phyloP scores from a whole-genome alignment of 108 stramenopile genomes.

The Parietichytrium sp. region DNA sequence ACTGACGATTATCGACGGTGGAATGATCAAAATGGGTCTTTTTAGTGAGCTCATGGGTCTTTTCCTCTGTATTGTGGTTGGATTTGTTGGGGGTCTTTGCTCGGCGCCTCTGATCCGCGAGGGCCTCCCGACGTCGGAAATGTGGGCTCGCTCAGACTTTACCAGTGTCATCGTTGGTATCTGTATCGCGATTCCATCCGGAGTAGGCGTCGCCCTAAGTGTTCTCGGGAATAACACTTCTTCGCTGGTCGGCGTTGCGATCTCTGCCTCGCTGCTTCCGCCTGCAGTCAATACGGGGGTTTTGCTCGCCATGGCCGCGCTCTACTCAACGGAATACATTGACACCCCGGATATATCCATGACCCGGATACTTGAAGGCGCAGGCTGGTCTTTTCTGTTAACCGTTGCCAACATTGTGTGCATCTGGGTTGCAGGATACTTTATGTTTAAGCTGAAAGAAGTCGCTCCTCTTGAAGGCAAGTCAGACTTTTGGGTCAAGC shows the following conservation, averaged over 20 bases:
- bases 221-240: conserved; percentile 74
- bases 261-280: conserved; percentile 80
- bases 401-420: conserved; percentile 72
- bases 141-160: conserved; percentile 61
- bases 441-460: conserved; percentile 62
- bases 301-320: background rate
- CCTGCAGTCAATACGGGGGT: conserved; percentile 77
- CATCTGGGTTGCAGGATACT: conserved; percentile 63
- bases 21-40: conserved; percentile 57
- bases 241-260: conserved; percentile 79
- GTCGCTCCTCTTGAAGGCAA: conserved; percentile 34
- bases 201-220: conserved; percentile 79
- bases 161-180: conserved; percentile 64
- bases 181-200: conserved; percentile 76
- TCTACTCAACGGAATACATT: background rate
- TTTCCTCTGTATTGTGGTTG: conserved; percentile 67
- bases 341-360: background rate
- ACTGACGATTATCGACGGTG: conserved; percentile 65
- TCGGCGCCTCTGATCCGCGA: conserved; percentile 49
- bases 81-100: conserved; percentile 56
- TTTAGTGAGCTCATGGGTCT: conserved; percentile 66
- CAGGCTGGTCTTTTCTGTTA: conserved; percentile 54
- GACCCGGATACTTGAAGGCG: background rate
- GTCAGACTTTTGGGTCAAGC: conserved; percentile 3
- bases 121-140: conserved; percentile 70